Percentiles rank a stretch among this genome's conserved stretches.
Evolutionary conservation across 345 rosid genomes (phyloP).

Genomic region (Barbarea vulgaris): DNA sequence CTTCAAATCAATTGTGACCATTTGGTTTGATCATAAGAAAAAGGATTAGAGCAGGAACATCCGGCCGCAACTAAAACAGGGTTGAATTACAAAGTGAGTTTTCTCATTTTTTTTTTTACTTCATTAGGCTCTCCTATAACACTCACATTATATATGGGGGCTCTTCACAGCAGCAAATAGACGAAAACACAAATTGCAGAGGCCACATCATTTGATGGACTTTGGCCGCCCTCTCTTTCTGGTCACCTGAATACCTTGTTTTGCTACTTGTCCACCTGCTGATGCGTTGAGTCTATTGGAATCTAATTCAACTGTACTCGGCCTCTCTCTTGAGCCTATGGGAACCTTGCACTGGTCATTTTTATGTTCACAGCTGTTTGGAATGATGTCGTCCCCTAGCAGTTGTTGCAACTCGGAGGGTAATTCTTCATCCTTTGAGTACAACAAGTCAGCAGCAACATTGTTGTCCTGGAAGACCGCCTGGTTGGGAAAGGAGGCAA

Average conservation of each 20-base stretch:
- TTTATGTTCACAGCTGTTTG: slow-evolving; percentile 47
- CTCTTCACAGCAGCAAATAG: background rate
- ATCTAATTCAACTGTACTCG: slow-evolving; percentile 1
- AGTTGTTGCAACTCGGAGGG: slow-evolving; percentile 67
- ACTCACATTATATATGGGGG: slow-evolving; percentile 9
- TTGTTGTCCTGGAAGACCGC: slow-evolving; percentile 57
- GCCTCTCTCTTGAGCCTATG: background rate
- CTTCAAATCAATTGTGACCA: background rate
- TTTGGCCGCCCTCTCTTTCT: slow-evolving; percentile 38
- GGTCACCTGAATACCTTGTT: slow-evolving; percentile 20
- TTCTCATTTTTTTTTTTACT: background rate
- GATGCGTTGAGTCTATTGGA: background rate
- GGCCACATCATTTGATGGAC: slow-evolving; percentile 29
- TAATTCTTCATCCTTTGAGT: slow-evolving; percentile 66
- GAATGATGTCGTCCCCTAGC: slow-evolving; percentile 59
- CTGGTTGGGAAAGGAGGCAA: slow-evolving; percentile 65
- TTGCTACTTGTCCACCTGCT: slow-evolving; percentile 5
- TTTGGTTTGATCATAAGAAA: slow-evolving; percentile 1
- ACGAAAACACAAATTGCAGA: background rate
- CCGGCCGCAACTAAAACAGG: background rate
- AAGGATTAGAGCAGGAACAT: background rate
- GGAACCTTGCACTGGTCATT: slow-evolving; percentile 1
- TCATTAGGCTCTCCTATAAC: background rate
- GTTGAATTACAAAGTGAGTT: too few species aligned
- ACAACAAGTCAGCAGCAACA: slow-evolving; percentile 69